These are phyloP conservation scores for Massariosphaeria phaeospora DNA, from an alignment of 495 filamentous ascomycete species.

Conservation along the genomic window DNA sequence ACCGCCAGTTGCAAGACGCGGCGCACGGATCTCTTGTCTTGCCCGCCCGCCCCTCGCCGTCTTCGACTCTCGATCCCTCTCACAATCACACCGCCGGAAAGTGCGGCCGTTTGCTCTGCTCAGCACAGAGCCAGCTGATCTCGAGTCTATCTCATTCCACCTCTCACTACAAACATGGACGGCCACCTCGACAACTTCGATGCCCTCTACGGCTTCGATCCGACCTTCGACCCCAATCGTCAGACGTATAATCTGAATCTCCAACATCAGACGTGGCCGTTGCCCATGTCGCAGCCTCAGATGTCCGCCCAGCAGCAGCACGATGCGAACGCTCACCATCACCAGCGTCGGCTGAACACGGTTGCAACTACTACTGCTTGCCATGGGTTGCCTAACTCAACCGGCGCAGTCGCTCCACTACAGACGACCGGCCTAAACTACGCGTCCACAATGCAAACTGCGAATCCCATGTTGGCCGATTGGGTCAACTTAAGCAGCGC, in stretches of 20 bases:
- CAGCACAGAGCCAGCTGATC: conserved; percentile 23
- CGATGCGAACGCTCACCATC: conserved; percentile 5
- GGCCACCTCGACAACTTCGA: conserved; percentile 23
- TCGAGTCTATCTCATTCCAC: background rate
- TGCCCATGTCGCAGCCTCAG: conserved; percentile 11
- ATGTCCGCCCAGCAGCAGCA: conserved; percentile 17
- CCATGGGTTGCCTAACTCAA: conserved; percentile 1
- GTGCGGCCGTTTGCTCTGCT: conserved; percentile 18
- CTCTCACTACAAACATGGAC: conserved; percentile 23
- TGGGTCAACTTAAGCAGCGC: conserved; percentile 18
- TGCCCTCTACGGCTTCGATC: conserved; percentile 22
- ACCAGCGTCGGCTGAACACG: conserved; percentile 11
- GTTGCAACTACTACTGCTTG: conserved; percentile 14
- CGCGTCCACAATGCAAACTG: background rate
- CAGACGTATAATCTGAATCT: conserved; percentile 9
- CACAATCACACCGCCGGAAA: conserved; percentile 25
- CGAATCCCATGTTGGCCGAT: conserved; percentile 25
- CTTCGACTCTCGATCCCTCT: conserved; percentile 16
- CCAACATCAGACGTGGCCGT: conserved; percentile 15
- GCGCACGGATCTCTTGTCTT: conserved; percentile 1
- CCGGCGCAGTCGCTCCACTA: conserved; percentile 16
- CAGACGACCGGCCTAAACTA: conserved; percentile 17
- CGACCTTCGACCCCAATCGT: conserved; percentile 21
- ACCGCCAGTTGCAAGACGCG: conserved; percentile 21
- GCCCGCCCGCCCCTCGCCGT: conserved; percentile 9